These are phyloP conservation scores for Rhodomyrtus tomentosa DNA, from an alignment of 345 rosid genomes.

Conservation along the genomic window DNA sequence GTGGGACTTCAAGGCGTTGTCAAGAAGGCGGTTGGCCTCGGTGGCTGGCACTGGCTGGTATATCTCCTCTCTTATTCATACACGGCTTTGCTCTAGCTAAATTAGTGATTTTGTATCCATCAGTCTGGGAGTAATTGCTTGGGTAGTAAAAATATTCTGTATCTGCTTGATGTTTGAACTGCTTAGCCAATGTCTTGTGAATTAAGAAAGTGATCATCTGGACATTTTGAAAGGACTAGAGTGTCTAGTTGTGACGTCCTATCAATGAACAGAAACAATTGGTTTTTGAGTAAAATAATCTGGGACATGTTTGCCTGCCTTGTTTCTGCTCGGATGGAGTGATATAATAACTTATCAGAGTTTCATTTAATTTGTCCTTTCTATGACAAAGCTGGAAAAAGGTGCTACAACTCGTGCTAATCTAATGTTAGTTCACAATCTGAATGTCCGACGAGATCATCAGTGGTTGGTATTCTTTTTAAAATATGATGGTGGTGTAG, in stretches of 20 bases:
- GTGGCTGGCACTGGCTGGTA: conserved; percentile 90
- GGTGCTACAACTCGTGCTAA: neutral
- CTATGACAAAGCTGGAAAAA: neutral
- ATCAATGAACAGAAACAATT: neutral
- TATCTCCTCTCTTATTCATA: neutral
- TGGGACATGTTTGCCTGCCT: neutral
- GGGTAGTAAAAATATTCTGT: neutral
- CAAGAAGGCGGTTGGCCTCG: conserved; percentile 70
- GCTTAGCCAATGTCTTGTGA: neutral
- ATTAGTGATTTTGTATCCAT: neutral
- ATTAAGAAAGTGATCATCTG: neutral
- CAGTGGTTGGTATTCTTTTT: neutral
- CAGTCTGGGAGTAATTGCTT: neutral
- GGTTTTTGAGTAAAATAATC: neutral
- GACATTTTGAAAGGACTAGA: neutral
- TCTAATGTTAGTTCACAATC: neutral
- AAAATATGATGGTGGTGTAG: neutral
- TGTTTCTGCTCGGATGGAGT: neutral
- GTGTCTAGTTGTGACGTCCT: neutral
- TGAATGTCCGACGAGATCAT: neutral
- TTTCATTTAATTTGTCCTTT: neutral
- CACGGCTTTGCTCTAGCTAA: neutral
- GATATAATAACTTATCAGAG: neutral
- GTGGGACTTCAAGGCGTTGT: conserved; percentile 70
- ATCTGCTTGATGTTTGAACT: neutral